Evolutionary conservation across 306 rosid species (phyloP).

Genomic region (Elaeagnus macrophylla): DNA sequence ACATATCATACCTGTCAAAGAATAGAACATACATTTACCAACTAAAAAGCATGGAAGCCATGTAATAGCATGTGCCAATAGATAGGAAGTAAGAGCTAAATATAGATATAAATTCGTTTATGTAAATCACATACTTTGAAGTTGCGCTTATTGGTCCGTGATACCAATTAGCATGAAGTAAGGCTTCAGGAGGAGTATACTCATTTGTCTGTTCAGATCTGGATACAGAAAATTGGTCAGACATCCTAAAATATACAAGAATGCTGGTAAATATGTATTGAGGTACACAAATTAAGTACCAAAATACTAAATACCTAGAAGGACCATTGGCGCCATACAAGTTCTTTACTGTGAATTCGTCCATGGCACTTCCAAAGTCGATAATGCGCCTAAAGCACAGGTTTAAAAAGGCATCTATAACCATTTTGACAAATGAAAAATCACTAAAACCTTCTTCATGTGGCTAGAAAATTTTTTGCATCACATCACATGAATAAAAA

Average conservation of each 20-base stretch:
- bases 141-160: conserved; percentile 55
- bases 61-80: not conserved
- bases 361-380: conserved; percentile 93
- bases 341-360: conserved; percentile 74
- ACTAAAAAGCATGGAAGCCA: too few relatives aligned
- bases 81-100: conserved; percentile 15
- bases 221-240: conserved; percentile 19
- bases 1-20: conserved; percentile 79
- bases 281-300: conserved; percentile 6
- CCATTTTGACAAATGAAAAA: not conserved
- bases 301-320: conserved; percentile 52
- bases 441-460: not conserved
- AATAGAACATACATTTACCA: not conserved
- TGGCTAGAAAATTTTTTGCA: not conserved
- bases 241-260: conserved; percentile 10
- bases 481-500: not conserved
- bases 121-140: conserved; percentile 55
- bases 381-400: conserved; percentile 39
- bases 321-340: conserved; percentile 83
- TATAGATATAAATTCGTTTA: conserved; percentile 5
- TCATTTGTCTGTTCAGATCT: conserved; percentile 88
- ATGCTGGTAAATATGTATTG: conserved; percentile 4
- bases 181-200: conserved; percentile 88
- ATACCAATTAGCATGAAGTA: conserved; percentile 77
- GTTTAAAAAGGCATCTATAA: conserved; percentile 2